Percentiles rank a stretch among this genome's conserved stretches.
These are phyloP conservation scores for Piedraia hortae DNA, from an alignment of 2,329 filamentous ascomycete species.

Conservation along the genomic window DNA sequence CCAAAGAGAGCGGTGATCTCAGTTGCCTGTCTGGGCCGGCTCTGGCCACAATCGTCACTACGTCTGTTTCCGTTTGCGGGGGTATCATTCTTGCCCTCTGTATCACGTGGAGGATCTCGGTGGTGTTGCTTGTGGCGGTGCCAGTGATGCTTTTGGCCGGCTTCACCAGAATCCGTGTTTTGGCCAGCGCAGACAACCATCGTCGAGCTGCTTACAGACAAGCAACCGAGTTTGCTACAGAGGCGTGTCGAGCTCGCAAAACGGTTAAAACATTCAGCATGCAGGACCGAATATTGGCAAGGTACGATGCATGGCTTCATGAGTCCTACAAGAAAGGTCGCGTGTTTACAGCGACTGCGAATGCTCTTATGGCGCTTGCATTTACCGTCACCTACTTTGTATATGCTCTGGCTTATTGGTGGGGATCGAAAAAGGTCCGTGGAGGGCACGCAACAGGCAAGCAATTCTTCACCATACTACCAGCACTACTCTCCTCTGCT, in stretches of 20 bases:
- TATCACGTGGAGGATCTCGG: conserved; percentile 24
- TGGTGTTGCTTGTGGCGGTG: conserved; percentile 22
- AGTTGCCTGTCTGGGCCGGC: conserved; percentile 23
- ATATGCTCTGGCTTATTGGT: conserved; percentile 23
- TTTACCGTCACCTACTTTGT: conserved; percentile 21
- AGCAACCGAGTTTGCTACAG: conserved; percentile 36
- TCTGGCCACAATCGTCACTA: conserved; percentile 22
- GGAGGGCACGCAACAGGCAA: conserved; percentile 16
- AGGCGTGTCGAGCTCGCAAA: conserved; percentile 37
- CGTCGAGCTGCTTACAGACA: conserved; percentile 36
- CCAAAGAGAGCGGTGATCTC: conserved; percentile 21
- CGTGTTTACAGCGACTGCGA: conserved; percentile 15
- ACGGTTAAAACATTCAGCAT: conserved; percentile 24
- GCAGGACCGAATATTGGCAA: conserved; percentile 14
- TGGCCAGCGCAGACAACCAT: conserved; percentile 31
- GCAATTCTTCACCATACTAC: conserved; percentile 20
- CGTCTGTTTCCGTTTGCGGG: conserved; percentile 19
- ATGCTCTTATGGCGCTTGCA: conserved; percentile 18
- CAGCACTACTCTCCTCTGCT: conserved; percentile 20
- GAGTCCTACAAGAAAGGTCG: conserved; percentile 16
- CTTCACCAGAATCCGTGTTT: conserved; percentile 19
- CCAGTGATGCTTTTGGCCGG: conserved; percentile 21
- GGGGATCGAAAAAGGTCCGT: conserved; percentile 18
- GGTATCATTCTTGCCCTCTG: conserved; percentile 21
- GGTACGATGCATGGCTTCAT: conserved; percentile 14